phyloP scores from a whole-genome alignment of 306 rosid genomes.

The Luffa aegyptiaca region DNA sequence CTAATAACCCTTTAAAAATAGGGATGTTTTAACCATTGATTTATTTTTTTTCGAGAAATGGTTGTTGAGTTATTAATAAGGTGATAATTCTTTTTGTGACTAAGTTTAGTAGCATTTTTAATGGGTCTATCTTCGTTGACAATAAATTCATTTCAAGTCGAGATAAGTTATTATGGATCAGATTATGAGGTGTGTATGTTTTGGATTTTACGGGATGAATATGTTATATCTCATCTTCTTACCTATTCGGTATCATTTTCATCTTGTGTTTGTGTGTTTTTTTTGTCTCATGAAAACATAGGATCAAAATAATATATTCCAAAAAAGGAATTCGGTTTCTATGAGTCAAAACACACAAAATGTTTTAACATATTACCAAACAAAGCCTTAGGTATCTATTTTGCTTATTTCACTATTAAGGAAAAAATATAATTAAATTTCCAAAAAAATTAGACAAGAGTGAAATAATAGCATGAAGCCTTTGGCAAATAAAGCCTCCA shows the following conservation, averaged over 20 bases:
- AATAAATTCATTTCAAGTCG: not conserved
- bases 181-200: not conserved
- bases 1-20: no score
- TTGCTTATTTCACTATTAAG: not conserved
- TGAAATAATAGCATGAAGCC: not conserved
- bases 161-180: not conserved
- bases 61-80: not conserved
- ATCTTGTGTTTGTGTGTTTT: not conserved
- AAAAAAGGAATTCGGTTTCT: not conserved
- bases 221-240: not conserved
- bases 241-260: not conserved
- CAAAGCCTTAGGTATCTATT: not conserved
- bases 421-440: not conserved
- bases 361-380: not conserved
- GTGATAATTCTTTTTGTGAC: no score
- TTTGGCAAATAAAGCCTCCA: not conserved
- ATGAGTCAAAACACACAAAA: not conserved
- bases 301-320: not conserved
- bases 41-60: no score
- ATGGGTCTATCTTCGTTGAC: not conserved
- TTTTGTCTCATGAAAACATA: not conserved
- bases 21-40: no score
- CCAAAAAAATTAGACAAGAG: not conserved
- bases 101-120: not conserved
- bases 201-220: not conserved